Base-by-base conservation (phyloP, 140 eudicot species). In the Oenanthe javanica region DNA sequence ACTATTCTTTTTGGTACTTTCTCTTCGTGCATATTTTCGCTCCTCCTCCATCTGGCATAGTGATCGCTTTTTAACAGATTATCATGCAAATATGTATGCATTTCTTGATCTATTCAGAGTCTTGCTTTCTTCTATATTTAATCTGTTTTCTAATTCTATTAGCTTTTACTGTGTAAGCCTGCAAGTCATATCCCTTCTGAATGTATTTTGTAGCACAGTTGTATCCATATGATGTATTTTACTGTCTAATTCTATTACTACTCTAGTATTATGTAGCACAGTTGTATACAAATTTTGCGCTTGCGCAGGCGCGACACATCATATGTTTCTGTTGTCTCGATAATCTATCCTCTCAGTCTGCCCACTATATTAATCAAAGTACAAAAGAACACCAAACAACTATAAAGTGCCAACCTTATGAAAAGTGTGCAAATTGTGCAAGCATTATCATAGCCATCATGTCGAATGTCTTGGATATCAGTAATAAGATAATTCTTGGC, bases 1-100 rank as follows among this genome's bases (percentile, higher is more conserved):
- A 16, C 94, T 23, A 50, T 88, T 77, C 40, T 83, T 66, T 55
- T 54, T 48, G 83, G 80, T 48, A 81, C 86, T 66, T 5, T 77
- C 48, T 75, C 79, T 47, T 81, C 86, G 50, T 88, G 77, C 87
- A 55, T 82, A 31, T 46, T 85, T 48, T 87, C 93, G 27, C 18
- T 83, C 64, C 6, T 81, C 5, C 76, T 49, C 81, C 92, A 86
- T 70, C 72, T 86, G 5, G 81, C 77, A 25, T 71, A 47, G 2
- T 46, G 11, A 27, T 16, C 0, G 48, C 2, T 54, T 18, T 66
- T 14, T 14, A 61, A 79, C 42, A 11, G 31, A 9, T n/a, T 23
- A 45, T 19, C 54, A 12, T 47, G 50, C 61, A 64, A 38, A 72
- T 42, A 19, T 64, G 10, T 25, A 27, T 12, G 36, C 31, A 14